Percentiles rank a stretch among this genome's conserved stretches.
Evolutionary conservation across 176 grass and related monocot genomes (phyloP).

Genomic region (Musa troglodytarum): DNA sequence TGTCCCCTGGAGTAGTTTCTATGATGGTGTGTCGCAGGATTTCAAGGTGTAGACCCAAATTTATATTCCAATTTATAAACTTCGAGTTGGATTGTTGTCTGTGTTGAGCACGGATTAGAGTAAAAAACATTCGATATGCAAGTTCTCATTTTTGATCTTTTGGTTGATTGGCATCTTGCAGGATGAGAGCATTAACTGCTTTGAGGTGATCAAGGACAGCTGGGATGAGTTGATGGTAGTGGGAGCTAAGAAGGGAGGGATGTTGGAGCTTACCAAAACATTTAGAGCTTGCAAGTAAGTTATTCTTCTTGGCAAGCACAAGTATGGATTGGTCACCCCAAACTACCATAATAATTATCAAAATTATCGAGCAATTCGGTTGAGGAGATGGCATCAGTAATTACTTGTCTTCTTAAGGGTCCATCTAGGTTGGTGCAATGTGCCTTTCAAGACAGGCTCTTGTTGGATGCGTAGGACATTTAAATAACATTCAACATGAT

Average conservation of each 20-base stretch:
- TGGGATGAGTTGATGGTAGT: constrained; percentile 56
- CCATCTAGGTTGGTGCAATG: not conserved
- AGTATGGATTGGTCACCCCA: not conserved
- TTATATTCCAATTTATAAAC: not conserved
- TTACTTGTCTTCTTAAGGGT: not conserved
- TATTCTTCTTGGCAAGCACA: not conserved
- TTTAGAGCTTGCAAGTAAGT: constrained; percentile 96
- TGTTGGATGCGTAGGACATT: not conserved
- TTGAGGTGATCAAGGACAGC: constrained; percentile 63
- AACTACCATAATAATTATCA: not conserved
- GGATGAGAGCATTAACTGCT: constrained; percentile 90
- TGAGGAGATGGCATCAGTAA: not conserved
- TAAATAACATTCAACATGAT: not conserved
- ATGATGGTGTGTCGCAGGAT: constrained; percentile 69
- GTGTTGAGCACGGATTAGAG: no score
- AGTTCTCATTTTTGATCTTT: no score
- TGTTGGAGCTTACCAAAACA: constrained; percentile 58
- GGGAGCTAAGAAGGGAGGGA: constrained; percentile 37
- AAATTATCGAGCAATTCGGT: not conserved
- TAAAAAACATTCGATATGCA: no score
- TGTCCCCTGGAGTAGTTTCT: constrained; percentile 68
- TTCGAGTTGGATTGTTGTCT: not conserved
- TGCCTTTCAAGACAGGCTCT: not conserved
- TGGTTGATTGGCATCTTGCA: constrained; percentile 26
- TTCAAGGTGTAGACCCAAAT: constrained; percentile 47